A percentile compares a stretch with the other conserved stretches of the same genome.
phyloP scores from a whole-genome alignment of 495 filamentous ascomycete genomes.

The Tuber magnatum region DNA sequence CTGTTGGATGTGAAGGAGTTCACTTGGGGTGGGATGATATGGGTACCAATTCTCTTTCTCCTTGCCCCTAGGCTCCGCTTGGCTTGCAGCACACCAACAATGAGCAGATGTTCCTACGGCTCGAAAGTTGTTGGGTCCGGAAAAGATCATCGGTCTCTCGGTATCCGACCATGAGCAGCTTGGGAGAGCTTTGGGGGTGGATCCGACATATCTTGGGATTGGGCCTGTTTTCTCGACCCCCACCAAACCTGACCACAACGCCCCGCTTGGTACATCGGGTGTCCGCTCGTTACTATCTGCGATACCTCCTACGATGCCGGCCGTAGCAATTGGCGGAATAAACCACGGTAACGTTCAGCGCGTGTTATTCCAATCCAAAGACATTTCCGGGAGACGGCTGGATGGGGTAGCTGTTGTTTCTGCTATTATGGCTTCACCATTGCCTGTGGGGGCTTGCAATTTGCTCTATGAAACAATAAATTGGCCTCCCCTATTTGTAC shows the following conservation, averaged over 20 bases:
- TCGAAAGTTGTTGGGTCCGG: conserved; percentile 61
- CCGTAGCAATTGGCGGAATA: conserved; percentile 83
- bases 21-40: conserved; percentile 95
- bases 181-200: conserved; percentile 17
- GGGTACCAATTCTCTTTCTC: conserved; percentile 47
- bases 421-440: conserved; percentile 67
- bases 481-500: conserved; percentile 48
- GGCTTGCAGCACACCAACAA: conserved; percentile 13
- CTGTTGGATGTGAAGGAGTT: conserved; percentile 77
- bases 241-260: conserved; percentile 47
- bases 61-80: conserved; percentile 4
- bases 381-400: conserved; percentile 48
- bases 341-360: conserved; percentile 68
- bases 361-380: conserved; percentile 59
- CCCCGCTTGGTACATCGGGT: conserved; percentile 23
- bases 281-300: conserved; percentile 18
- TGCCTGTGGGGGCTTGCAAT: conserved; percentile 56
- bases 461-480: conserved; percentile 51
- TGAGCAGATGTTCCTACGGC: conserved; percentile 55
- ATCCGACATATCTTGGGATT: conserved; percentile 74
- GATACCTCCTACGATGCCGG: conserved; percentile 45
- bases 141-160: conserved; percentile 53
- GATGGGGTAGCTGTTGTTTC: conserved; percentile 85
- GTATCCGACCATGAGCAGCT: conserved; percentile 34
- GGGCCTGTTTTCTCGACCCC: conserved; percentile 78